Evolutionary conservation across 2,329 filamentous ascomycete genomes (phyloP).

Genomic region (Venturia effusa): DNA sequence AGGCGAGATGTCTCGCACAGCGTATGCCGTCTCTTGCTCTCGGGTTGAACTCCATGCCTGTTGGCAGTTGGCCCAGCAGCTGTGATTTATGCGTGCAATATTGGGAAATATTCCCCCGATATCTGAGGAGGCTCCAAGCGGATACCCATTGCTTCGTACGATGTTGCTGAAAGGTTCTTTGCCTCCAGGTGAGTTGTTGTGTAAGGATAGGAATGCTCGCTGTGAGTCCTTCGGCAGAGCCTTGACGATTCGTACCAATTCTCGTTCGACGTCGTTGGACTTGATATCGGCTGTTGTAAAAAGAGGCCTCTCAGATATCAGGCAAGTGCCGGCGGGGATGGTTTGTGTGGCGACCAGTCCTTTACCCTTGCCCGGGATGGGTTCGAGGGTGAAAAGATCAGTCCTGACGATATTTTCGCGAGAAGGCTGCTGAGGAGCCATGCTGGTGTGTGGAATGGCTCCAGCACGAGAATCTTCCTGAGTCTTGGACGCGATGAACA

Average conservation of each 20-base stretch:
- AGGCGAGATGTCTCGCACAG: constrained; percentile 18
- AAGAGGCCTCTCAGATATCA: constrained; percentile 24
- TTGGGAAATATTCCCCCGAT: constrained; percentile 20
- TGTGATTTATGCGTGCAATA: constrained; percentile 25
- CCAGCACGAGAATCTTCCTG: not conserved
- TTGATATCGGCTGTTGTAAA: constrained; percentile 16
- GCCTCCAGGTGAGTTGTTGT: constrained; percentile 23
- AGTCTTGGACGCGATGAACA: not conserved
- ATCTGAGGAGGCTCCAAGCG: constrained; percentile 18
- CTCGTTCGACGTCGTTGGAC: constrained; percentile 7
- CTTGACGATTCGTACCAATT: constrained; percentile 15
- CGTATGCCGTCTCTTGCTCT: constrained; percentile 22
- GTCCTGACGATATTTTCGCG: not conserved
- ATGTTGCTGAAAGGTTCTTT: constrained; percentile 19
- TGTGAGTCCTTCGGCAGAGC: constrained; percentile 16
- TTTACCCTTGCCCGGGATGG: constrained; percentile 20
- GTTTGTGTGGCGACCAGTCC: constrained; percentile 21
- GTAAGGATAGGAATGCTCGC: constrained; percentile 18
- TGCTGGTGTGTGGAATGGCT: not conserved
- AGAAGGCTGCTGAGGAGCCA: not conserved
- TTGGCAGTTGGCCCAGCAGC: constrained; percentile 23
- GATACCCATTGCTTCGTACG: constrained; percentile 23
- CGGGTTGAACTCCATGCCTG: constrained; percentile 18
- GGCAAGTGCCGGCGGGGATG: constrained; percentile 24
- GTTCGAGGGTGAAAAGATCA: constrained; percentile 11